A percentile compares a stretch with the other conserved stretches of the same genome.
Evolutionary conservation across 1,284 basidiomycete genomes (phyloP).

Genomic region (Amylostereum areolatum): DNA sequence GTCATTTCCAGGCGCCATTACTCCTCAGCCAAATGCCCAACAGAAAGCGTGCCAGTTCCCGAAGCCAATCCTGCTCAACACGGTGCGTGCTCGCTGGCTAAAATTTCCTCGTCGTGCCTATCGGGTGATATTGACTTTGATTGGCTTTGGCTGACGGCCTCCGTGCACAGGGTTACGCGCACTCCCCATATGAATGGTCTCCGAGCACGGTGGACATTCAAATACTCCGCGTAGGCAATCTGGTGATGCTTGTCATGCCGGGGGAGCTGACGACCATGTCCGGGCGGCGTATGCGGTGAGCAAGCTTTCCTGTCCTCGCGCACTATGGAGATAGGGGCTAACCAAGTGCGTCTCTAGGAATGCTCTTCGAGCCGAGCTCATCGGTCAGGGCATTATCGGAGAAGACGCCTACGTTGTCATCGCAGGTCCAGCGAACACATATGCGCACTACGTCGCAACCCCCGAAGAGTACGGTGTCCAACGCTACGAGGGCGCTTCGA

Average conservation of each 20-base stretch:
- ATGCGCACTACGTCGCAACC: slow-evolving; percentile 72
- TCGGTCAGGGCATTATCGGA: slow-evolving; percentile 56
- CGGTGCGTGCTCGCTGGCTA: slow-evolving; percentile 32
- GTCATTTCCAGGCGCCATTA: slow-evolving; percentile 46
- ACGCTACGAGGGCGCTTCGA: slow-evolving; percentile 80
- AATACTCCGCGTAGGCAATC: slow-evolving; percentile 73
- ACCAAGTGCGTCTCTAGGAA: slow-evolving; percentile 30
- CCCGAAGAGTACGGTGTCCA: slow-evolving; percentile 72
- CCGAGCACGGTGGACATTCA: slow-evolving; percentile 74
- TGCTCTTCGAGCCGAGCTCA: slow-evolving; percentile 58
- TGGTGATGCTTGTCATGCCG: slow-evolving; percentile 74
- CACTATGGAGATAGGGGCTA: too few species aligned
- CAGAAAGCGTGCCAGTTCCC: slow-evolving; percentile 73
- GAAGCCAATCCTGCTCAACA: slow-evolving; percentile 77
- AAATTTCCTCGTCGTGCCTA: background rate
- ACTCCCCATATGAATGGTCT: slow-evolving; percentile 71
- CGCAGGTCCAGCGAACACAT: slow-evolving; percentile 78
- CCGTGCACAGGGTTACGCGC: slow-evolving; percentile 51
- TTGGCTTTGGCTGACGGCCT: background rate
- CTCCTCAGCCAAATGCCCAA: slow-evolving; percentile 49
- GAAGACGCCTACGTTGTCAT: slow-evolving; percentile 68
- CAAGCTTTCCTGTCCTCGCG: background rate
- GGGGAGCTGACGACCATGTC: slow-evolving; percentile 62
- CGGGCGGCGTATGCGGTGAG: slow-evolving; percentile 36
- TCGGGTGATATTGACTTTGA: slow-evolving; percentile 2